phyloP scores from a whole-genome alignment of 106 monocot genomes.

The Dendrobium catenatum region DNA sequence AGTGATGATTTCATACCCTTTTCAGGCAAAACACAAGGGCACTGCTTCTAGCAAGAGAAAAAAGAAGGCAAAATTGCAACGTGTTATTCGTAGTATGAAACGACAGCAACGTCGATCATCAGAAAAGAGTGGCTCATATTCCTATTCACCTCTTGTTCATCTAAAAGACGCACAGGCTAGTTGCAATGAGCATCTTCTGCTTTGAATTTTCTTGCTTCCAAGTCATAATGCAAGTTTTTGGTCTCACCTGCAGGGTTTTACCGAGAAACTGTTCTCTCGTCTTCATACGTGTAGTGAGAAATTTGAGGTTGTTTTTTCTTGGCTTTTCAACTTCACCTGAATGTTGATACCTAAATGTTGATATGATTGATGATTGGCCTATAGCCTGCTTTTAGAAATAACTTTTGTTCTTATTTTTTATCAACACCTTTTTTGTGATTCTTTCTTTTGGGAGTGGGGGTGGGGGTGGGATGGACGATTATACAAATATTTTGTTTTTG shows the following conservation, averaged over 20 bases:
- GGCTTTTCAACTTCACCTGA: not conserved
- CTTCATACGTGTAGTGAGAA: slow-evolving; percentile 82
- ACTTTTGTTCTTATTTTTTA: not conserved
- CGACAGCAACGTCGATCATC: slow-evolving; percentile 60
- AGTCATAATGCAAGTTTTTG: not conserved
- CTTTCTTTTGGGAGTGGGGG: not conserved
- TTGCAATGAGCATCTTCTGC: not conserved
- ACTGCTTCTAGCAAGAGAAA: slow-evolving; percentile 93
- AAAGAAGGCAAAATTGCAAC: slow-evolving; percentile 95
- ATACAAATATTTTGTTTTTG: not conserved
- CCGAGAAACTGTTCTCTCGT: slow-evolving; percentile 83
- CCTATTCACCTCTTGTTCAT: slow-evolving; percentile 83
- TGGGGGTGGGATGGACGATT: too few species aligned
- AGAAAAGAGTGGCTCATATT: slow-evolving; percentile 45
- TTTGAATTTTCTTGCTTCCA: not conserved
- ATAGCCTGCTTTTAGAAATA: not conserved
- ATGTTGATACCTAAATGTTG: not conserved
- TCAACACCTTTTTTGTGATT: not conserved
- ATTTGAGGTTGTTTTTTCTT: slow-evolving; percentile 60
- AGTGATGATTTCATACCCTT: slow-evolving; percentile 9
- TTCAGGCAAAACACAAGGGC: slow-evolving; percentile 80
- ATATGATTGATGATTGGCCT: not conserved
- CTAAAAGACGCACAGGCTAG: slow-evolving; percentile 92
- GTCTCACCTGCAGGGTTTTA: slow-evolving; percentile 53
- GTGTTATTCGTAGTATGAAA: slow-evolving; percentile 81